Evolutionary conservation across 2,329 filamentous ascomycete genomes (phyloP).

Genomic region (Colletotrichum spaethianum): DNA sequence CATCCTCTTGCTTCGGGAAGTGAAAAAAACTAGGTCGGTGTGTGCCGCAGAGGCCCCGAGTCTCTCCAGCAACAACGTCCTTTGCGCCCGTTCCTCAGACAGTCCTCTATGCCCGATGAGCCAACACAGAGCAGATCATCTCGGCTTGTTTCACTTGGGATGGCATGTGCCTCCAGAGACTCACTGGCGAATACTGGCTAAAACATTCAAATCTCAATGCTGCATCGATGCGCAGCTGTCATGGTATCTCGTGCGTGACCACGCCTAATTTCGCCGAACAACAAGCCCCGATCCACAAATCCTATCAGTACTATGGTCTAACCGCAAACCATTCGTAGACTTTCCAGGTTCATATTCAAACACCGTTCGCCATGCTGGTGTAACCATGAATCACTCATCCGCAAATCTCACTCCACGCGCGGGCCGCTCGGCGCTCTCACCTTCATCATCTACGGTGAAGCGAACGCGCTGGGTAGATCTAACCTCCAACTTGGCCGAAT

Average conservation of each 20-base stretch:
- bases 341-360: not conserved
- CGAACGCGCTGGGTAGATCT: constrained; percentile 52
- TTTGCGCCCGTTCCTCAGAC: not conserved
- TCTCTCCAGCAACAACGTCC: not conserved
- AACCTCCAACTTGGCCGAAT: constrained; percentile 40
- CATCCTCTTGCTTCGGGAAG: not conserved
- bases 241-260: too few species aligned
- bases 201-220: not conserved
- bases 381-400: not conserved
- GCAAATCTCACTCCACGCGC: not conserved
- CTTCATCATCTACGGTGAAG: constrained; percentile 42
- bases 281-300: not conserved
- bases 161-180: not conserved
- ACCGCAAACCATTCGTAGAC: not conserved
- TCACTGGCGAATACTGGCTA: not conserved
- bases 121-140: not conserved
- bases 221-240: not conserved
- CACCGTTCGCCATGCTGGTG: not conserved
- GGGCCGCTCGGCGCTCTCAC: not conserved
- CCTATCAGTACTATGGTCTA: not conserved
- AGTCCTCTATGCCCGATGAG: not conserved
- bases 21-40: not conserved
- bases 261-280: not conserved
- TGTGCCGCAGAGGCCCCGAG: not conserved
- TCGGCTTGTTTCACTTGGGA: not conserved